Conservation (phyloP, 768 basidiomycete genomes). For the Termitomyces sp. region DNA sequence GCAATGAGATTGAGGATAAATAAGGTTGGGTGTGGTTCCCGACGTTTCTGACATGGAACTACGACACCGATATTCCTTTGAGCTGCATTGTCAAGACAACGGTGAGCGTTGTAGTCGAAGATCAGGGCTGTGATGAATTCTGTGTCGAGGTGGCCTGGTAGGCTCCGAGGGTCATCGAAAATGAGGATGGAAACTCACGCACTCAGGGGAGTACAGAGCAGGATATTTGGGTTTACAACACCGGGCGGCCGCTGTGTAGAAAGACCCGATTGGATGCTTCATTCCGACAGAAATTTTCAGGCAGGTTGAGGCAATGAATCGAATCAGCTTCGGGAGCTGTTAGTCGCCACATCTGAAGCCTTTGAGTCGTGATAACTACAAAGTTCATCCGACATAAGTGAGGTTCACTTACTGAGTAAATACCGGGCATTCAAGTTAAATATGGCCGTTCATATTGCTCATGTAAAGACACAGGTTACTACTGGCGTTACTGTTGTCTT, state of each 20-base stretch:
- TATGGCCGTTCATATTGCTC: too few relatives aligned
- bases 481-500: not conserved
- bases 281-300: not conserved
- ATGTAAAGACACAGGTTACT: too few relatives aligned
- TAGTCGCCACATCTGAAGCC: not conserved
- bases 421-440: too few relatives aligned
- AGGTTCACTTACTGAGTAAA: not conserved
- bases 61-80: not conserved
- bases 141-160: too few relatives aligned
- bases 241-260: too few relatives aligned
- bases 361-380: not conserved
- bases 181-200: not conserved
- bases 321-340: too few relatives aligned
- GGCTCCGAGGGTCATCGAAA: too few relatives aligned
- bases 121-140: not conserved
- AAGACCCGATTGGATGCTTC: not conserved
- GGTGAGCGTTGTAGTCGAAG: not conserved
- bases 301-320: not conserved
- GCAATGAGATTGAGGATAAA: not conserved
- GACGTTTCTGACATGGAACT: conserved; percentile 1
- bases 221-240: too few relatives aligned
- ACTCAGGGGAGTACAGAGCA: too few relatives aligned
- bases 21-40: not conserved
- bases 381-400: not conserved
- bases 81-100: not conserved